Evolutionary conservation across 139 green algal species (phyloP).

Genomic region (Micractinium sp.): DNA sequence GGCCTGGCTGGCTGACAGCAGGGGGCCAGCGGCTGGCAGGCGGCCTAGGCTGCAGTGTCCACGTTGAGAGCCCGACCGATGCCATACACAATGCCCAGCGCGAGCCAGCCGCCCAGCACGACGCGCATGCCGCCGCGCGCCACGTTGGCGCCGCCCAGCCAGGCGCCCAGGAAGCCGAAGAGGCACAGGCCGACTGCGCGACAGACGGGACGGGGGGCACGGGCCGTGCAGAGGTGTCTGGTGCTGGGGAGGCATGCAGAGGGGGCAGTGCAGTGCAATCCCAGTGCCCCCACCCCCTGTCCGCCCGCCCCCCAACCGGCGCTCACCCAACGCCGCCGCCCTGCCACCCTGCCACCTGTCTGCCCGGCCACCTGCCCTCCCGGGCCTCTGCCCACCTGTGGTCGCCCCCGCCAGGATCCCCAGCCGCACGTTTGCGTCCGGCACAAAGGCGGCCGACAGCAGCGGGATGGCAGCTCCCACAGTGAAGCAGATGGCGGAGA

Average conservation of each 20-base stretch:
- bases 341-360: no score
- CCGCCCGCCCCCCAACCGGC: no score
- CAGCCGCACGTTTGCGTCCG: conserved; percentile 47
- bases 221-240: background rate
- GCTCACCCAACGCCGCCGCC: background rate
- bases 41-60: background rate
- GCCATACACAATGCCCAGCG: conserved; percentile 81
- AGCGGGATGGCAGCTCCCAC: conserved; percentile 76
- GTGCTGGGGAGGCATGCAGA: background rate
- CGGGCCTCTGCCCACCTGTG: conserved; percentile 2
- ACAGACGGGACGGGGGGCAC: background rate
- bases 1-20: no score
- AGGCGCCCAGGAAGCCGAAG: conserved; percentile 76
- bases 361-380: background rate
- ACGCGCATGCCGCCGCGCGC: conserved; percentile 65
- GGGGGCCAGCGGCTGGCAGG: no score
- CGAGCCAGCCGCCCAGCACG: conserved; percentile 83
- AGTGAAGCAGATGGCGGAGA: conserved; percentile 68
- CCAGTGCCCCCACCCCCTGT: background rate
- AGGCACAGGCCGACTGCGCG: conserved; percentile 48
- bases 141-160: conserved; percentile 70
- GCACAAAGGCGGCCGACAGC: conserved; percentile 70
- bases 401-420: conserved; percentile 51
- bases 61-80: conserved; percentile 68
- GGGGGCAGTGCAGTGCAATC: conserved; percentile 64